These are phyloP conservation scores for Wickerhamomyces pijperi DNA, from an alignment of 805 yeast species.

Conservation along the genomic window DNA sequence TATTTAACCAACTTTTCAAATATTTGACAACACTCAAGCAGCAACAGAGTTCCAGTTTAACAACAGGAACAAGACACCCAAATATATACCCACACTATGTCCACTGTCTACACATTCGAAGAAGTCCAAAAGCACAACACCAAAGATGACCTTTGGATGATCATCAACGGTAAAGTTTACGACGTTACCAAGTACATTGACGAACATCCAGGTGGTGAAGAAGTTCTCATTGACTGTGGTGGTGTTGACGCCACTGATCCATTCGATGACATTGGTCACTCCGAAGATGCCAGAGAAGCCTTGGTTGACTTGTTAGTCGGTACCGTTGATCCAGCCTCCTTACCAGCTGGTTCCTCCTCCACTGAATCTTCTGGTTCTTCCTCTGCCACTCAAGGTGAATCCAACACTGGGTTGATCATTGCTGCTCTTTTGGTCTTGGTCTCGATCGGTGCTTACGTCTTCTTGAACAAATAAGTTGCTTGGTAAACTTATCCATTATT, in stretches of 20 bases:
- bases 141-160: slow-evolving; percentile 78
- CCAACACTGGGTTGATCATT: slow-evolving; percentile 13
- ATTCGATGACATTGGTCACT: slow-evolving; percentile 90
- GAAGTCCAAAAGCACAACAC: slow-evolving; percentile 65
- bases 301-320: slow-evolving; percentile 66
- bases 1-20: background rate
- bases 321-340: slow-evolving; percentile 36
- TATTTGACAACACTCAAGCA: too few species aligned
- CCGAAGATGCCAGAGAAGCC: slow-evolving; percentile 86
- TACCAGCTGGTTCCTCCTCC: slow-evolving; percentile 32
- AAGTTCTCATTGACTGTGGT: slow-evolving; percentile 69
- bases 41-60: too few species aligned
- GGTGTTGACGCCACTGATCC: slow-evolving; percentile 80
- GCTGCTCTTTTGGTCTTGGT: slow-evolving; percentile 12
- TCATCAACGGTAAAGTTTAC: slow-evolving; percentile 75
- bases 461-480: slow-evolving; percentile 3
- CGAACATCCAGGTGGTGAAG: slow-evolving; percentile 77
- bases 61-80: background rate
- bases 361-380: slow-evolving; percentile 17
- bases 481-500: background rate
- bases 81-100: slow-evolving; percentile 20
- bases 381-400: slow-evolving; percentile 16
- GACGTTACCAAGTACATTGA: slow-evolving; percentile 54
- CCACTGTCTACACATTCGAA: slow-evolving; percentile 45
- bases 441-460: slow-evolving; percentile 14